Percentiles rank a stretch among this genome's conserved stretches.
phyloP scores from a whole-genome alignment of 2,329 filamentous ascomycete genomes.

The Fusarium caatingaense region DNA sequence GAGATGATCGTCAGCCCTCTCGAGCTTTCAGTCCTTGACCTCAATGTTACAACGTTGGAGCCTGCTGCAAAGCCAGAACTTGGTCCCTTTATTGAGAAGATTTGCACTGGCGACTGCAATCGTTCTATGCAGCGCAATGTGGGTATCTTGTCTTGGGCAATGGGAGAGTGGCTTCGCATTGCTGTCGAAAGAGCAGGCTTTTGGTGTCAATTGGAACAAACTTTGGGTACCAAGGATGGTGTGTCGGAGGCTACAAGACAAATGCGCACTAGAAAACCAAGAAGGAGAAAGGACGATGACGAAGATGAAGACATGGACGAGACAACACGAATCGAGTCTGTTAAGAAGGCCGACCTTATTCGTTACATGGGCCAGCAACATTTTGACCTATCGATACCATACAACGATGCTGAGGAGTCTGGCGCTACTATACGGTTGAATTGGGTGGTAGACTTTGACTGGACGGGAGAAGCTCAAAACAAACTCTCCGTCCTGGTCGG shows the following conservation, averaged over 20 bases:
- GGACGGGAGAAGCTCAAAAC: slow-evolving; percentile 77
- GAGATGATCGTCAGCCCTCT: slow-evolving; percentile 69
- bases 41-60: slow-evolving; percentile 67
- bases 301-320: slow-evolving; percentile 40
- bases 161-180: slow-evolving; percentile 74
- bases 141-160: slow-evolving; percentile 71
- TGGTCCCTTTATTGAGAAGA: slow-evolving; percentile 60
- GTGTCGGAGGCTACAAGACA: slow-evolving; percentile 38
- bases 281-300: slow-evolving; percentile 39
- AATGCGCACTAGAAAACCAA: slow-evolving; percentile 43
- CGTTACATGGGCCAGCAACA: slow-evolving; percentile 65
- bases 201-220: slow-evolving; percentile 66
- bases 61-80: slow-evolving; percentile 70
- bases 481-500: slow-evolving; percentile 65
- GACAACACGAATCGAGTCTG: slow-evolving; percentile 1
- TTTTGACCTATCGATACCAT: slow-evolving; percentile 58
- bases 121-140: slow-evolving; percentile 67
- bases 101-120: slow-evolving; percentile 54
- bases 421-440: slow-evolving; percentile 63
- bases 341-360: slow-evolving; percentile 58
- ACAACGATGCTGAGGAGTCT: slow-evolving; percentile 46
- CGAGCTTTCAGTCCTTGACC: slow-evolving; percentile 61
- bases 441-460: slow-evolving; percentile 76
- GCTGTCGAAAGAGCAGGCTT: slow-evolving; percentile 70
- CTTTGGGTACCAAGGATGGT: slow-evolving; percentile 55